Percentiles rank a stretch among this genome's conserved stretches.
These are phyloP conservation scores for Saccharomycopsis sp. DNA, from an alignment of 805 yeast genomes.

Conservation along the genomic window DNA sequence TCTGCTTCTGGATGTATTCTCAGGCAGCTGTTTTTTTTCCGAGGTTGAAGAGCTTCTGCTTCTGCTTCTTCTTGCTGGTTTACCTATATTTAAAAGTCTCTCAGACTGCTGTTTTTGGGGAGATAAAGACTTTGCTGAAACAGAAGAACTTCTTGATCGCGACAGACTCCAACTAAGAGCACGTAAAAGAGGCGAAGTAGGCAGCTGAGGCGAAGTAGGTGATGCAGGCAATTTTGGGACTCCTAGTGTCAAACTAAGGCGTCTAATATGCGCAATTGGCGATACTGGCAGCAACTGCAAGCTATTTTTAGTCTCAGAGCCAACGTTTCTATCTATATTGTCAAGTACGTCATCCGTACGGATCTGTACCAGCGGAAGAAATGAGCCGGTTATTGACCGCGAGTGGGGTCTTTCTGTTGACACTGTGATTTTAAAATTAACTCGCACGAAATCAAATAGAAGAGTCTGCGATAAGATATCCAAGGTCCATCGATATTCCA, in stretches of 20 bases:
- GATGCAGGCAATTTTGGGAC: too few species aligned
- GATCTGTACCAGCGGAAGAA: slow-evolving; percentile 25
- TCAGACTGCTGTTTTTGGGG: not conserved
- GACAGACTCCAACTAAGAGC: not conserved
- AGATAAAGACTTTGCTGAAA: not conserved
- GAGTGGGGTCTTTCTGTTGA: not conserved
- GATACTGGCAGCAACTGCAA: not conserved
- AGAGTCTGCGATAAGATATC: slow-evolving; percentile 79
- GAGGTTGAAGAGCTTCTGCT: too few species aligned
- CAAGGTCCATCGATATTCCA: slow-evolving; percentile 49
- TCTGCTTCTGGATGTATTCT: too few species aligned
- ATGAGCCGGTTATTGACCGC: slow-evolving; percentile 32
- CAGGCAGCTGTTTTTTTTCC: too few species aligned
- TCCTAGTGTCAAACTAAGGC: not conserved
- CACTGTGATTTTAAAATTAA: slow-evolving; percentile 58
- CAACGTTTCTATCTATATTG: too few species aligned
- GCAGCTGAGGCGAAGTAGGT: not conserved
- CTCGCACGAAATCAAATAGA: slow-evolving; percentile 61
- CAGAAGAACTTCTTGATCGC: not conserved
- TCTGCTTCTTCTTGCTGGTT: not conserved
- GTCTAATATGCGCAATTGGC: not conserved
- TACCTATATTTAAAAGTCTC: not conserved
- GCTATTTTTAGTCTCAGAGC: not conserved
- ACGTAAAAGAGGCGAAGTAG: not conserved
- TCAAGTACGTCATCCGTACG: not conserved